phyloP scores from a whole-genome alignment of 495 filamentous ascomycete genomes.

The Penicillium riverlandense region DNA sequence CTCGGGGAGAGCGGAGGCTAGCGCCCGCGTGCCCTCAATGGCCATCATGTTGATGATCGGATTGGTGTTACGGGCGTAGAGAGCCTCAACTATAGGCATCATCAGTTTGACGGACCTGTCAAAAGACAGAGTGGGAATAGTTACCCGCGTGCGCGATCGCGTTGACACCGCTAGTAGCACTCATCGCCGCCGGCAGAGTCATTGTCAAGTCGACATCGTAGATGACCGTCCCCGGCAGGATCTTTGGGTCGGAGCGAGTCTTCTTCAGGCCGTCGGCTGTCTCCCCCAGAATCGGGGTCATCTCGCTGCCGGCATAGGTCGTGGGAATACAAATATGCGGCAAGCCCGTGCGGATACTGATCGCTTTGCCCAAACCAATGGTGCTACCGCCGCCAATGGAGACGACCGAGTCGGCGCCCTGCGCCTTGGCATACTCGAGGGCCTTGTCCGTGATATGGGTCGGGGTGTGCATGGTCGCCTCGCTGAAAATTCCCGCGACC shows the following conservation, averaged over 20 bases:
- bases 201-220: slow-evolving; percentile 65
- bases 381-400: slow-evolving; percentile 62
- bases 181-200: slow-evolving; percentile 53
- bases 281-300: slow-evolving; percentile 63
- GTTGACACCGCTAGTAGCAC: slow-evolving; percentile 60
- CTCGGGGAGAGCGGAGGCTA: slow-evolving; percentile 49
- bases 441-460: slow-evolving; percentile 56
- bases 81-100: slow-evolving; percentile 47
- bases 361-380: slow-evolving; percentile 60
- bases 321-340: slow-evolving; percentile 62
- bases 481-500: slow-evolving; percentile 50
- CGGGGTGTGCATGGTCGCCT: slow-evolving; percentile 65
- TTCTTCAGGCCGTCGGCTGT: slow-evolving; percentile 57
- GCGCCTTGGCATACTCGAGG: slow-evolving; percentile 40
- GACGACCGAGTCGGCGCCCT: slow-evolving; percentile 46
- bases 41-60: slow-evolving; percentile 53
- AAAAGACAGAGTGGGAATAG: slow-evolving; percentile 1
- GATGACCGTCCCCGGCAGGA: slow-evolving; percentile 58
- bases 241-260: slow-evolving; percentile 57
- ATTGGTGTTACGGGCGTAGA: slow-evolving; percentile 58
- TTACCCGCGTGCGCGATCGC: slow-evolving; percentile 60
- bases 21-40: slow-evolving; percentile 46
- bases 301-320: slow-evolving; percentile 64
- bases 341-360: slow-evolving; percentile 56
- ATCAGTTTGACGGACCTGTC: background rate